These are phyloP conservation scores for Ustilago shanxiensis DNA, from an alignment of 1,284 basidiomycete genomes.

Conservation along the genomic window DNA sequence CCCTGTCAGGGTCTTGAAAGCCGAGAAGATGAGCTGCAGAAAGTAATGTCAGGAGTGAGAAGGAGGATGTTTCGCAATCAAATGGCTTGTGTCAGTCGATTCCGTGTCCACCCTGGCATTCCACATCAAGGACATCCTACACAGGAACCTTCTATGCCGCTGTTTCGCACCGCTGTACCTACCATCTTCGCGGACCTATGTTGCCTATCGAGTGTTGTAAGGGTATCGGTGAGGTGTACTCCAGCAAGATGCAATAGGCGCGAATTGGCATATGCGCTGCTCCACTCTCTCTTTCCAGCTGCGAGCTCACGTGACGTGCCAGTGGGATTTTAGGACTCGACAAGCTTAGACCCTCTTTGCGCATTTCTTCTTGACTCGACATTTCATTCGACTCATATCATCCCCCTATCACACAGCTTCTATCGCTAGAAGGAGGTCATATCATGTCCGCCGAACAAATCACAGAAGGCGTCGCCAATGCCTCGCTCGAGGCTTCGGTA, in stretches of 20 bases:
- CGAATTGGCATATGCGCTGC: slow-evolving; percentile 27
- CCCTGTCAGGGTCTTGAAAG: slow-evolving; percentile 99
- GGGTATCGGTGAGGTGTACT: background rate
- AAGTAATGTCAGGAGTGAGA: background rate
- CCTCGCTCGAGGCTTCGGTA: slow-evolving; percentile 46
- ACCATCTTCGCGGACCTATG: slow-evolving; percentile 27
- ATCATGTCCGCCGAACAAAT: slow-evolving; percentile 47
- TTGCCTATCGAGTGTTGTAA: slow-evolving; percentile 4
- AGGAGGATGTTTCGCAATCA: too few relatives aligned
- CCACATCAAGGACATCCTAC: background rate
- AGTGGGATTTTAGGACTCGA: slow-evolving; percentile 6
- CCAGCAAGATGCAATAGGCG: background rate
- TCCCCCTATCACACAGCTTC: slow-evolving; percentile 5
- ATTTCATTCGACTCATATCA: background rate
- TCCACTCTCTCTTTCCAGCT: slow-evolving; percentile 22
- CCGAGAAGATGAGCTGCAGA: slow-evolving; percentile 89
- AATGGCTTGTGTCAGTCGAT: slow-evolving; percentile 2
- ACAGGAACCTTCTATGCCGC: too few relatives aligned
- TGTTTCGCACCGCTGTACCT: slow-evolving; percentile 1
- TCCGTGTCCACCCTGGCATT: background rate
- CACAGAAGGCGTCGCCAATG: slow-evolving; percentile 50
- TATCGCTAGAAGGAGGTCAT: background rate
- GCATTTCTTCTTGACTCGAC: slow-evolving; percentile 27
- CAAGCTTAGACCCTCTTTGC: slow-evolving; percentile 21
- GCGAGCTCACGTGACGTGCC: slow-evolving; percentile 30